Conservation (phyloP, 139 green algal genomes). For the Chlamydomonas sphaeroides region DNA sequence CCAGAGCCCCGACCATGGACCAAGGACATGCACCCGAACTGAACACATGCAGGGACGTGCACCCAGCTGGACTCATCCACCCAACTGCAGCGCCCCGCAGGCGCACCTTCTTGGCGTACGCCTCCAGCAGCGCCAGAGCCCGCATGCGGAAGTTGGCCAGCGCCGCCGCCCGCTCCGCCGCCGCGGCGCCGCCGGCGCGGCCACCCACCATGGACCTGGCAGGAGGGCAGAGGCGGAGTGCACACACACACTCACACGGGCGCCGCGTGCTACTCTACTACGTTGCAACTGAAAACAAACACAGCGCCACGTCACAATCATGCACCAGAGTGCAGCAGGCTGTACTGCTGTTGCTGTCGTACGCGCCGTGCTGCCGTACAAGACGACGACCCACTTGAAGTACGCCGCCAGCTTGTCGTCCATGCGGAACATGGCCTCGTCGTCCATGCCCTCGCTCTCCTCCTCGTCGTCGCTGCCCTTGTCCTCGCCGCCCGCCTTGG, state of each 20-base stretch:
- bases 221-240: too few species aligned
- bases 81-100: too few species aligned
- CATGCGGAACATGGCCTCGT: conserved; percentile 82
- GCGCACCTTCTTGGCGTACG: conserved; percentile 70
- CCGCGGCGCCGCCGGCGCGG: conserved; percentile 33
- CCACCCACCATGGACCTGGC: conserved; percentile 44
- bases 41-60: too few species aligned
- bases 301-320: too few species aligned
- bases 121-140: conserved; percentile 73
- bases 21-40: not conserved
- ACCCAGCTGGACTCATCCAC: too few species aligned
- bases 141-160: conserved; percentile 76
- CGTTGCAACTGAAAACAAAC: too few species aligned
- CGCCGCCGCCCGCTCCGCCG: conserved; percentile 55
- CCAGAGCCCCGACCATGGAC: not conserved
- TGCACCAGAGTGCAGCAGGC: too few species aligned
- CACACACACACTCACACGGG: too few species aligned
- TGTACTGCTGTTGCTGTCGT: too few species aligned
- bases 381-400: too few species aligned
- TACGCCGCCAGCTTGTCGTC: conserved; percentile 74
- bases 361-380: too few species aligned
- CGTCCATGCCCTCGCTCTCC: conserved; percentile 55
- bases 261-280: too few species aligned
- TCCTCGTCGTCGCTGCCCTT: conserved; percentile 13
- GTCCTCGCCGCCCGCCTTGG: not conserved